Base-by-base conservation (phyloP, 805 yeast species). In the Sugiyamaella qingdaonensis region DNA sequence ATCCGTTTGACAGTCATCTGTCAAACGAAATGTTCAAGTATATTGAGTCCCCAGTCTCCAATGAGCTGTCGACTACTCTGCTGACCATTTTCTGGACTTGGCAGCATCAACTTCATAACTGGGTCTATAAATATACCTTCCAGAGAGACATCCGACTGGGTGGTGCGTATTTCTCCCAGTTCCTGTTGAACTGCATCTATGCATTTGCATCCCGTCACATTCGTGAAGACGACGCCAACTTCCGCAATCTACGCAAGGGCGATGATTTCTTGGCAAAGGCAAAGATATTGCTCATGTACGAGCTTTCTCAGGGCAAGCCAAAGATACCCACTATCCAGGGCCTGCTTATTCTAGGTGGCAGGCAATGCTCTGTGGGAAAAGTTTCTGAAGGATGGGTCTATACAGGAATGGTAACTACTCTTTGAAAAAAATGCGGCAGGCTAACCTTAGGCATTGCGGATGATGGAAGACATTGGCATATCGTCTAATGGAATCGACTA, bases 391-490 rank as follows among this genome's bases (percentile, higher is more conserved):
- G 44, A 19, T 47, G 50, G 50, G 44, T 27, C 4, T 47, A 47
- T 35, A 47, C 50, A 19, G 50, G 50, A 8, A 18, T 47, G 50
- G 47, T 43, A 43, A 19, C 4, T 19, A 19, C 7, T 18, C 18
- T 24, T 24, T 7, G 7, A 7, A 24, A 24, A 7, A 24, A 24
- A 24, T 24, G 29, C 3, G 3, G 3, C 29, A 24, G 3, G 29
- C 29, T 24, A 24, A 24, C 29, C 29, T 10, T 16, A 43, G 47
- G 50, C 50, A 11, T 21, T 47, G 14, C 50, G 50, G 11, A 47
- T 47, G 50, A 47, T 47, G 50, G 50, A 47, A 19, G 50, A 47
- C n/a, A 47, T 47, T 35, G 50, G 50, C 27, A 34, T 47, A 7
- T 18, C 44, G 4, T 14, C 50, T 4, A 21, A 35, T 37, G 37